Evolutionary conservation across 2,329 filamentous ascomycete species (phyloP).

Genomic region (Podosphaera leucotricha): DNA sequence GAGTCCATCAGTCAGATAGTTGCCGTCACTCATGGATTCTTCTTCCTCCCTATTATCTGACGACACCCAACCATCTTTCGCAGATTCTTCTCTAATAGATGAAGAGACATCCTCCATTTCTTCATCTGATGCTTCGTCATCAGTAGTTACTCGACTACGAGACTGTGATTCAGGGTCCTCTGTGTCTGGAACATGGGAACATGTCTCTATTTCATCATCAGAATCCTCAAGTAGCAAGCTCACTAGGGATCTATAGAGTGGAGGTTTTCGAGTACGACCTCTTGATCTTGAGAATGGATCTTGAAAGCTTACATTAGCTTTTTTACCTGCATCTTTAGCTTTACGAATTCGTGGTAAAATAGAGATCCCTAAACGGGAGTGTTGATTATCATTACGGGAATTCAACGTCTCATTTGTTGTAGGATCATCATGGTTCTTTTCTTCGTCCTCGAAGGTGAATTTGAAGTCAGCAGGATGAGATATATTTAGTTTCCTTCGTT

Average conservation of each 20-base stretch:
- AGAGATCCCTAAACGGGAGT: slow-evolving; percentile 32
- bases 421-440: slow-evolving; percentile 33
- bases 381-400: slow-evolving; percentile 33
- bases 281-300: slow-evolving; percentile 43
- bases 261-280: slow-evolving; percentile 28
- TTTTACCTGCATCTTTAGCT: slow-evolving; percentile 29
- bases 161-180: slow-evolving; percentile 70
- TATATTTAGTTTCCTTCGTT: slow-evolving; percentile 57
- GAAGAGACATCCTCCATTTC: slow-evolving; percentile 8
- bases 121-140: slow-evolving; percentile 23
- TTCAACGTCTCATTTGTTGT: slow-evolving; percentile 37
- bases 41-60: slow-evolving; percentile 29
- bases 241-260: slow-evolving; percentile 39
- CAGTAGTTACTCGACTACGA: slow-evolving; percentile 47
- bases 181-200: slow-evolving; percentile 47
- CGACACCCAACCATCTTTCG: slow-evolving; percentile 7
- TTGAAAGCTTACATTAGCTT: slow-evolving; percentile 37
- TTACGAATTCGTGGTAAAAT: slow-evolving; percentile 57
- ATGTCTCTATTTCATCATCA: slow-evolving; percentile 50
- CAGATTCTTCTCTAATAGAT: not conserved
- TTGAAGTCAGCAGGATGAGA: slow-evolving; percentile 40
- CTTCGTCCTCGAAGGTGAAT: slow-evolving; percentile 29
- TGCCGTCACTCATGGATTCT: slow-evolving; percentile 42
- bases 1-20: slow-evolving; percentile 2
- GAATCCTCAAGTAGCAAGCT: slow-evolving; percentile 33